These are phyloP conservation scores for Rhododendron henanense DNA, from an alignment of 148 eudicot genomes.

Conservation along the genomic window DNA sequence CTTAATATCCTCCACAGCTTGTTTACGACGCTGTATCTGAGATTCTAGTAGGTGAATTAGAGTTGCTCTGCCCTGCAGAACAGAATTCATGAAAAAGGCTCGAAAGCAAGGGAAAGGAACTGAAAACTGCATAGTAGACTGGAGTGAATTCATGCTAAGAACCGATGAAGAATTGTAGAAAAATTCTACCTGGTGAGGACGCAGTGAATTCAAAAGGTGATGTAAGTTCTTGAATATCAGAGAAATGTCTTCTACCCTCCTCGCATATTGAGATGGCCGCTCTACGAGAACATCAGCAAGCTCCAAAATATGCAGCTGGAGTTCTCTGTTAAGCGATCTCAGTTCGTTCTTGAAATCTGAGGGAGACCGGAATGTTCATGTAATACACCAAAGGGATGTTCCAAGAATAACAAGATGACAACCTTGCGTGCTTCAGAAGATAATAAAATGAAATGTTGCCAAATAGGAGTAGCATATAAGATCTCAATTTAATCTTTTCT, in stretches of 20 bases:
- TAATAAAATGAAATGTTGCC: neutral
- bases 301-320: constrained; percentile 88
- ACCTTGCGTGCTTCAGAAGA: neutral
- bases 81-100: neutral
- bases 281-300: constrained; percentile 91
- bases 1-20: constrained; percentile 93
- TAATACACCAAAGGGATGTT: neutral
- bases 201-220: constrained; percentile 83
- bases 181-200: constrained; percentile 82
- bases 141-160: neutral
- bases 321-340: constrained; percentile 76
- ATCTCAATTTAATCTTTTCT: neutral
- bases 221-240: constrained; percentile 84
- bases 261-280: constrained; percentile 90
- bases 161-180: neutral
- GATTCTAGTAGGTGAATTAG: constrained; percentile 80
- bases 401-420: neutral
- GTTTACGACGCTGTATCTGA: constrained; percentile 80
- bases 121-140: neutral
- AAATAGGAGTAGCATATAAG: neutral
- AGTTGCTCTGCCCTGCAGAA: constrained; percentile 78
- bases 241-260: constrained; percentile 93
- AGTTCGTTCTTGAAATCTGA: constrained; percentile 85
- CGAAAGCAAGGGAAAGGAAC: neutral
- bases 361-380: neutral